phyloP scores from a whole-genome alignment of 2,329 filamentous ascomycete species.

The Microcera coccophila region DNA sequence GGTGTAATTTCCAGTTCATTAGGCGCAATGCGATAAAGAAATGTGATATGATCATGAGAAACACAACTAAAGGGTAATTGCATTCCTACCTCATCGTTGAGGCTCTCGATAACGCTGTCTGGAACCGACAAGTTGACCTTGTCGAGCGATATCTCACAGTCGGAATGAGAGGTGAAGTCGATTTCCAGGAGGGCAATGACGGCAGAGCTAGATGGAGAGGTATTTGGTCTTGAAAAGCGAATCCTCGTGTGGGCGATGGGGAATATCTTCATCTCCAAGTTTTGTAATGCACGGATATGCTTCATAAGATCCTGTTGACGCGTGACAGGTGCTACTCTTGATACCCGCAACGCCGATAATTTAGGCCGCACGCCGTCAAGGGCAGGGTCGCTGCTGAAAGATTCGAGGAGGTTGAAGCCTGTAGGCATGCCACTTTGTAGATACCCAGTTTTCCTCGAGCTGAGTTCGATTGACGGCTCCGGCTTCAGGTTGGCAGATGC shows the following conservation, averaged over 20 bases:
- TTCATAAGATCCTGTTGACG: conserved; percentile 58
- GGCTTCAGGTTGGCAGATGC: conserved; percentile 59
- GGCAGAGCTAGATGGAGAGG: conserved; percentile 53
- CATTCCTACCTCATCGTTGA: conserved; percentile 48
- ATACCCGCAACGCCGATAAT: conserved; percentile 70
- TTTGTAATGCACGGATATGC: conserved; percentile 61
- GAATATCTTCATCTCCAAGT: conserved; percentile 59
- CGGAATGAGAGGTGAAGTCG: conserved; percentile 67
- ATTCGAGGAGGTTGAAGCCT: conserved; percentile 72
- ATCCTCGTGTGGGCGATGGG: conserved; percentile 70
- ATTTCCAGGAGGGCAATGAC: conserved; percentile 69
- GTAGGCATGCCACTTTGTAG: conserved; percentile 65
- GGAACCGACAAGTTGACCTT: conserved; percentile 54
- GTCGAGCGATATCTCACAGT: conserved; percentile 61
- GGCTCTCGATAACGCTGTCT: conserved; percentile 56
- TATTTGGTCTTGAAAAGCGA: conserved; percentile 63
- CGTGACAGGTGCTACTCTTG: conserved; percentile 66
- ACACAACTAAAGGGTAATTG: conserved; percentile 58
- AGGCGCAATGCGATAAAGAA: conserved; percentile 65
- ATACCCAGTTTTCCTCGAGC: conserved; percentile 52
- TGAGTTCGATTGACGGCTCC: conserved; percentile 29
- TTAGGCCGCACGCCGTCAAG: conserved; percentile 60
- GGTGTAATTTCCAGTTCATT: conserved; percentile 42
- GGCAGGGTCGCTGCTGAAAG: conserved; percentile 63
- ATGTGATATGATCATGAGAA: conserved; percentile 70